Base-by-base conservation (phyloP, 306 rosid genomes). In the Senna siamea region DNA sequence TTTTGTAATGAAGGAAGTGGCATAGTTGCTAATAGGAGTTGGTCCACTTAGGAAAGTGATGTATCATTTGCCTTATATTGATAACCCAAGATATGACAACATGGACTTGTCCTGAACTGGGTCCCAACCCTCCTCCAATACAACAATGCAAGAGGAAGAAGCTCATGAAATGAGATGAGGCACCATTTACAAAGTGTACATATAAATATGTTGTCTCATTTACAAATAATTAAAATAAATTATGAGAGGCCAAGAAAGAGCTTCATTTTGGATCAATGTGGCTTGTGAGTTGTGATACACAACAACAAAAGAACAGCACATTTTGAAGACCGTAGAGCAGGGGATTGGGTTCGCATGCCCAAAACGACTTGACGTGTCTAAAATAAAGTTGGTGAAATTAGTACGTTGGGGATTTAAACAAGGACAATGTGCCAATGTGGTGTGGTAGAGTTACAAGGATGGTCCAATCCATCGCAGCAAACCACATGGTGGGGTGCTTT, bases 401-500 rank as follows among this genome's bases (percentile, higher is more conserved):
- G 66, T n/a, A 17, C 2, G 18, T 20, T 38, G 50, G 53, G 38
- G 23, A 17, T 35, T 32, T 10, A 30, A 34, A 30, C 10, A 9
- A 40, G 41, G 72, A 18, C 41, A 37, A 20, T n/a, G 43, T 18
- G 66, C 6, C 5, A 32, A 2, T 30, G 3, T 37, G 38, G 74
- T 55, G 51, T 58, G 63, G 60, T 54, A 23, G 52, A 57, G 72
- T 35, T 38, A 37, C 40, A 18, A 74, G 71, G 82, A 78, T 68
- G 76, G 84, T 59, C 85, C 85, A 78, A 75, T 80, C 17, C 82
- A 76, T 72, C 51, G 11, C 41, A 65, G 74, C 53, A 34, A 53
- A 76, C 59, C 88, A 88, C 89, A 44, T 88, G 89, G 86, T 80
- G 79, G 80, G 81, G 69, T 68, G 59, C 35, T 7, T 46, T 37